A percentile compares a stretch with the other conserved stretches of the same genome.
phyloP scores from a whole-genome alignment of 2,329 filamentous ascomycete species.

The Penicillium psychrosexuale region DNA sequence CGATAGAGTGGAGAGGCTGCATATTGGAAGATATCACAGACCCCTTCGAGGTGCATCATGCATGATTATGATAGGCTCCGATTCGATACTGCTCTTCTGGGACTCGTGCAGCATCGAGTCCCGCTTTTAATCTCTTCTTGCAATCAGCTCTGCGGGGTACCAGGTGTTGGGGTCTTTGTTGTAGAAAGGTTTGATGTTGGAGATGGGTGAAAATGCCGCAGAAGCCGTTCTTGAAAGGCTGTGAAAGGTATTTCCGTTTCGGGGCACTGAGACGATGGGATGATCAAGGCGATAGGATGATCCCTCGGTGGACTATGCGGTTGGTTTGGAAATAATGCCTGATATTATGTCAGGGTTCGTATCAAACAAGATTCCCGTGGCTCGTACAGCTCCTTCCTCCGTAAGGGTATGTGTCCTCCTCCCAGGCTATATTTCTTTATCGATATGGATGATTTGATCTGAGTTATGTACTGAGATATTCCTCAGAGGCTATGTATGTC shows the following conservation, averaged over 20 bases:
- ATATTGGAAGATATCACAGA: conserved; percentile 20
- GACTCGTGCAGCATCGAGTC: conserved; percentile 3
- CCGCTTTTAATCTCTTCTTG: conserved; percentile 3
- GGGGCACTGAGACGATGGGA: conserved; percentile 3
- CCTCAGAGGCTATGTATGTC: not conserved
- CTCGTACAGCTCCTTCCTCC: not conserved
- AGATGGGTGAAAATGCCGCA: conserved; percentile 5
- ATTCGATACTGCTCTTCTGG: not conserved
- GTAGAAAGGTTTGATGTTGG: not conserved
- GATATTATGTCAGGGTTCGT: not conserved
- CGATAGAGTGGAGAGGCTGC: conserved; percentile 17
- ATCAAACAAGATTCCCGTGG: not conserved
- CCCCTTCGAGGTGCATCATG: conserved; percentile 12
- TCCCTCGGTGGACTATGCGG: not conserved
- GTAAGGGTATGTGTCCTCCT: not conserved
- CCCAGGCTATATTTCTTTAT: not conserved
- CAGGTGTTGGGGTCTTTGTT: not conserved
- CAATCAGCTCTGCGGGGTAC: not conserved
- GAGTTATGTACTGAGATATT: not conserved
- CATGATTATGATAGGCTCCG: conserved; percentile 12
- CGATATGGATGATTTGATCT: not conserved
- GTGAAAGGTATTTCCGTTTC: not conserved
- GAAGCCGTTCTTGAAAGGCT: conserved; percentile 3
- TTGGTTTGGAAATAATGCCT: conserved; percentile 3
- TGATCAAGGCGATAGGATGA: not conserved